A percentile compares a stretch with the other conserved stretches of the same genome.
Evolutionary conservation across 2,329 filamentous ascomycete species (phyloP).

Genomic region (Nemania diffusa): DNA sequence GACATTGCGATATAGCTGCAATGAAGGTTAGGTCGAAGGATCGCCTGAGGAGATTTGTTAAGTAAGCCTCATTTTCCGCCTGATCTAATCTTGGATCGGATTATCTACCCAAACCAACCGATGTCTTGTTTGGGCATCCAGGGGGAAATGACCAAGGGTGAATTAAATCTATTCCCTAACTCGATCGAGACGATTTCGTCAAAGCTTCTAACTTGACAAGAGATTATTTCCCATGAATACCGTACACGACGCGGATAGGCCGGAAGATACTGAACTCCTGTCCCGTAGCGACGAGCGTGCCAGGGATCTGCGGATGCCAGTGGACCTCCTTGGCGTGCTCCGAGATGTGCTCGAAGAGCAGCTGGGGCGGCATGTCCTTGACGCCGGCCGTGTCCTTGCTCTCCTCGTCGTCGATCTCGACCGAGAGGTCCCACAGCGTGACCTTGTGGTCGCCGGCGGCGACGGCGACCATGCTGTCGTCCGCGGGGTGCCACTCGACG

Average conservation of each 20-base stretch:
- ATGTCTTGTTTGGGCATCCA: neutral
- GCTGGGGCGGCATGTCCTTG: constrained; percentile 89
- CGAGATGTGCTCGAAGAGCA: constrained; percentile 97
- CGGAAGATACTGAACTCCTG: constrained; percentile 88
- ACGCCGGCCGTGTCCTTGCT: constrained; percentile 88
- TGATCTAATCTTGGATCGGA: neutral
- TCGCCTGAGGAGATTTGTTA: neutral
- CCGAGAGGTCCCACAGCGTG: constrained; percentile 95
- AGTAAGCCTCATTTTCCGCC: neutral
- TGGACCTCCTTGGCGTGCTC: constrained; percentile 94
- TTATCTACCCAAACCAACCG: neutral
- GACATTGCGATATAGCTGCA: neutral
- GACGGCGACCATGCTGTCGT: constrained; percentile 94
- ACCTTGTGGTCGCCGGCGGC: constrained; percentile 93
- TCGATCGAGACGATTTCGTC: neutral
- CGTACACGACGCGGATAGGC: constrained; percentile 79
- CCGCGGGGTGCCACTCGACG: constrained; percentile 96
- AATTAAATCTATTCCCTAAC: neutral
- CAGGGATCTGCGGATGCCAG: constrained; percentile 97
- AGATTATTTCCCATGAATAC: constrained; percentile 47
- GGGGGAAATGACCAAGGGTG: neutral
- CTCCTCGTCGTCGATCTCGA: constrained; percentile 97
- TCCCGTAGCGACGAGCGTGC: constrained; percentile 88
- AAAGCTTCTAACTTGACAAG: neutral
- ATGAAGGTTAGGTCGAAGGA: neutral